Conservation (phyloP, 805 yeast species). For the Starmerella powellii region DNA sequence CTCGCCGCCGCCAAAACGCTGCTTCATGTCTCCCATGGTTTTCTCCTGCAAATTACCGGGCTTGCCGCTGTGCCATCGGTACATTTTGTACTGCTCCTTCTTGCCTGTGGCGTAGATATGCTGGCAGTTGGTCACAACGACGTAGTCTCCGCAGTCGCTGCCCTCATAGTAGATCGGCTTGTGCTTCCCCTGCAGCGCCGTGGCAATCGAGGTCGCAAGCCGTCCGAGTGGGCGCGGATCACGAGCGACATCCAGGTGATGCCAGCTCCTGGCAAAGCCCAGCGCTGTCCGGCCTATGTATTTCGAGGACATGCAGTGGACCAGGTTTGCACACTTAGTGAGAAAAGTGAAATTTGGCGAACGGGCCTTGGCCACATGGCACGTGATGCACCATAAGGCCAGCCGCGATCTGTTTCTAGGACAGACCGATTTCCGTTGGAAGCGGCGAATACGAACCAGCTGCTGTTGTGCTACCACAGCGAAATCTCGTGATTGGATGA, state of each 20-base stretch:
- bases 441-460: no score
- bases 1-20: slow-evolving; percentile 80
- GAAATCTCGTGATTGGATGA: no score
- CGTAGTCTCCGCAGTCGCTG: slow-evolving; percentile 89
- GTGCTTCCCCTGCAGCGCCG: slow-evolving; percentile 89
- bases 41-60: slow-evolving; percentile 82
- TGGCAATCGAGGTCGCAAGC: slow-evolving; percentile 77
- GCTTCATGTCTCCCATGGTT: slow-evolving; percentile 65
- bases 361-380: no score
- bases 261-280: slow-evolving; percentile 85
- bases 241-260: slow-evolving; percentile 78
- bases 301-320: slow-evolving; percentile 28
- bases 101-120: slow-evolving; percentile 73
- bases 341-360: neutral
- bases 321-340: no score
- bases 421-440: no score
- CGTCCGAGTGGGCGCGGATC: slow-evolving; percentile 85
- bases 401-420: no score
- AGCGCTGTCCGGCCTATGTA: slow-evolving; percentile 44
- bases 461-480: no score
- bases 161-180: slow-evolving; percentile 72
- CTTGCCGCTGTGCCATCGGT: slow-evolving; percentile 78
- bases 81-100: slow-evolving; percentile 65
- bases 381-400: no score
- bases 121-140: slow-evolving; percentile 87